Conservation (phyloP, 805 yeast genomes). For the Tetrapisispora nanseiensis region DNA sequence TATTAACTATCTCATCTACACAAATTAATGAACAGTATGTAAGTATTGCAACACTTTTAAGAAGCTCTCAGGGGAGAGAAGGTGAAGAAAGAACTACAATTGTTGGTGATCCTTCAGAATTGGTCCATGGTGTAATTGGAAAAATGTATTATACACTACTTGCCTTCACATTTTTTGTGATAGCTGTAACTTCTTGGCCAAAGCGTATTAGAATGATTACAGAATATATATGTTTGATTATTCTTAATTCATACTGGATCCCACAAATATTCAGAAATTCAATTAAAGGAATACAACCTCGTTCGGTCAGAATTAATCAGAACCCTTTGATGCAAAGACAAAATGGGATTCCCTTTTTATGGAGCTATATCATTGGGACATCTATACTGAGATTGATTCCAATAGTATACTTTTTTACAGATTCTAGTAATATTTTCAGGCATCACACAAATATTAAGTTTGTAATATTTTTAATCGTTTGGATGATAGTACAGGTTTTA, state of each 20-base stretch:
- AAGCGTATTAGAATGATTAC: slow-evolving; percentile 40
- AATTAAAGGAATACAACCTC: slow-evolving; percentile 22
- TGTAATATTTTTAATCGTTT: slow-evolving; percentile 37
- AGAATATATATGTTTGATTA: slow-evolving; percentile 45
- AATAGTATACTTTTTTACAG: slow-evolving; percentile 47
- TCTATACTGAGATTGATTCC: slow-evolving; percentile 57
- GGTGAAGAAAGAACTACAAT: slow-evolving; percentile 18
- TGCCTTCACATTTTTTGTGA: slow-evolving; percentile 44
- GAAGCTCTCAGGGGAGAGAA: slow-evolving; percentile 36
- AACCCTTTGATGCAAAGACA: slow-evolving; percentile 15
- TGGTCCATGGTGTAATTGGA: slow-evolving; percentile 49
- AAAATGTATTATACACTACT: slow-evolving; percentile 46
- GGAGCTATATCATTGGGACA: slow-evolving; percentile 70
- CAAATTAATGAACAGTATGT: slow-evolving; percentile 65
- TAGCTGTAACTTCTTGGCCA: slow-evolving; percentile 59
- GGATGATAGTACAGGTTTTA: slow-evolving; percentile 53
- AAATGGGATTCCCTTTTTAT: slow-evolving; percentile 48
- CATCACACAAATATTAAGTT: slow-evolving; percentile 55
- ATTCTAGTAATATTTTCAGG: slow-evolving; percentile 49
- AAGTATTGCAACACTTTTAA: slow-evolving; percentile 54
- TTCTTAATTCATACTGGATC: slow-evolving; percentile 68
- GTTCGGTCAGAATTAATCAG: slow-evolving; percentile 11
- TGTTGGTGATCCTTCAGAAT: slow-evolving; percentile 42
- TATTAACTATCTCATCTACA: slow-evolving; percentile 54
- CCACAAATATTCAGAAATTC: slow-evolving; percentile 77